Conservation (phyloP, 345 rosid genomes). For the Dimocarpus longan region DNA sequence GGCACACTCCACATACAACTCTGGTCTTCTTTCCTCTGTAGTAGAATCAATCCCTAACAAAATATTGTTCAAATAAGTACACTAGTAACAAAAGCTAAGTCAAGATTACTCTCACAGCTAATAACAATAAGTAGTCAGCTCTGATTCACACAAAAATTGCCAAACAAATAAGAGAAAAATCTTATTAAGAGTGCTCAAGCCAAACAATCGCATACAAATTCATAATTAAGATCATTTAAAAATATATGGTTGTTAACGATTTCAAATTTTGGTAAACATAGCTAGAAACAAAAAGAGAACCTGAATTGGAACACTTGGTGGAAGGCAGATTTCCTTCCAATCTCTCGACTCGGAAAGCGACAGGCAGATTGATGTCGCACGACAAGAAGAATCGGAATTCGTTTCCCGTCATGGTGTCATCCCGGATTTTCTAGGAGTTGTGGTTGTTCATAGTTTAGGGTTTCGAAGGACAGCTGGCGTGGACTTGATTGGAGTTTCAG, state of each 20-base stretch:
- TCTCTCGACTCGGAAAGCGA: conserved; percentile 88
- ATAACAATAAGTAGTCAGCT: neutral
- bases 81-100: neutral
- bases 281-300: conserved; percentile 27
- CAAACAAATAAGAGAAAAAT: neutral
- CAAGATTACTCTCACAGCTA: neutral
- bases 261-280: neutral
- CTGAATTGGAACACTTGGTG: conserved; percentile 49
- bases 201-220: neutral
- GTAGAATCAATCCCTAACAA: conserved; percentile 43
- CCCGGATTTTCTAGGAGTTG: conserved; percentile 14
- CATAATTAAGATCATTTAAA: neutral
- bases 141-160: neutral
- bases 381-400: conserved; percentile 97
- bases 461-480: neutral
- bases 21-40: conserved; percentile 66
- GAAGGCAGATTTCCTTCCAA: conserved; percentile 74
- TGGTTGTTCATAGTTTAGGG: conserved; percentile 10
- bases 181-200: neutral
- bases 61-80: neutral
- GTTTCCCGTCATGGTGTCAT: conserved; percentile 60
- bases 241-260: neutral
- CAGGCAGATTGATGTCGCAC: conserved; percentile 91
- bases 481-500: neutral
- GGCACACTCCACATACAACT: conserved; percentile 81